Percentiles rank a stretch among this genome's conserved stretches.
These are phyloP conservation scores for Rhodotorula toruloides DNA, from an alignment of 768 basidiomycete species.

Conservation along the genomic window DNA sequence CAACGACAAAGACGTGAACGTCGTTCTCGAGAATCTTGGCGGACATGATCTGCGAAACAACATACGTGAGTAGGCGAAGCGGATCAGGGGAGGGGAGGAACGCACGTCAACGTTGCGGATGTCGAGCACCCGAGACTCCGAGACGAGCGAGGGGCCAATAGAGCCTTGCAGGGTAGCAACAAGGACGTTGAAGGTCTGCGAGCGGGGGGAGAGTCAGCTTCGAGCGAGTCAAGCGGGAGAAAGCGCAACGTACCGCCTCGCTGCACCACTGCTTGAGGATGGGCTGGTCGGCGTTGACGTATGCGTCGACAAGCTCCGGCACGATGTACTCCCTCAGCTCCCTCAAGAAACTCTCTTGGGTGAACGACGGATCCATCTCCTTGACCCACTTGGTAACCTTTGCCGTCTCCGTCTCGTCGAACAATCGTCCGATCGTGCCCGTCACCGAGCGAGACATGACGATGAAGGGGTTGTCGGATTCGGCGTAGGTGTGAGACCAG, in stretches of 20 bases:
- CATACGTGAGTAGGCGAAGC: background rate
- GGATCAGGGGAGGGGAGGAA: constrained; percentile 25
- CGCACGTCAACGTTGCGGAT: constrained; percentile 94
- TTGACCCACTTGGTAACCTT: constrained; percentile 83
- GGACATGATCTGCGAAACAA: constrained; percentile 59
- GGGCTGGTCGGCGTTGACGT: constrained; percentile 81
- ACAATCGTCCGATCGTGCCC: constrained; percentile 73
- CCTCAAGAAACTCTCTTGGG: constrained; percentile 75
- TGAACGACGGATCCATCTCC: constrained; percentile 79
- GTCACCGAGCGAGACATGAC: constrained; percentile 75
- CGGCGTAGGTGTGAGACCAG: constrained; percentile 64
- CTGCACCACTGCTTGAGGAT: constrained; percentile 83
- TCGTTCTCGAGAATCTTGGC: constrained; percentile 85
- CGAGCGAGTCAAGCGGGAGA: background rate
- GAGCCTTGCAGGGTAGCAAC: constrained; percentile 98
- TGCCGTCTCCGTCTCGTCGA: constrained; percentile 96
- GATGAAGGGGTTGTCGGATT: constrained; percentile 87
- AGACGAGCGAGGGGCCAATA: constrained; percentile 78
- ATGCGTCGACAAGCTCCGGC: constrained; percentile 95
- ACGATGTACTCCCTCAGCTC: constrained; percentile 95
- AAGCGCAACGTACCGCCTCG: constrained; percentile 68
- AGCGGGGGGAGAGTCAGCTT: background rate
- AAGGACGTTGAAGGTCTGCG: constrained; percentile 89
- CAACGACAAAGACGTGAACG: constrained; percentile 82
- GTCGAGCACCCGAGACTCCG: constrained; percentile 89